Conservation (phyloP, 2,329 filamentous ascomycete species). For the Pseudogymnoascus sp. region DNA sequence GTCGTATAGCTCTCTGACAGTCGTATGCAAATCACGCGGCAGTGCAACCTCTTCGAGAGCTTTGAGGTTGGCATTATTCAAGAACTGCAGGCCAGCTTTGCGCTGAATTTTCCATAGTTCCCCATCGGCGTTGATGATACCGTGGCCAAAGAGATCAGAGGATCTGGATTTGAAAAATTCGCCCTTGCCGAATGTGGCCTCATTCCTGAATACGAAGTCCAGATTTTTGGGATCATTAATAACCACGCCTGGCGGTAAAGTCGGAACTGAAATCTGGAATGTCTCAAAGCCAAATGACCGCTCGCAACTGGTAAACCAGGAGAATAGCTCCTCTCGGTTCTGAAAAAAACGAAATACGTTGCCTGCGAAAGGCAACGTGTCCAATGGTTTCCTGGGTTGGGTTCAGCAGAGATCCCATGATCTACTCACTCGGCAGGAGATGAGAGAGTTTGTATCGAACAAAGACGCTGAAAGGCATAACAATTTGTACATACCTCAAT, state of each 20-base stretch:
- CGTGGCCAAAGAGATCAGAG: conserved; percentile 57
- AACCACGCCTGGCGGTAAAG: conserved; percentile 54
- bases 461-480: not conserved
- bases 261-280: conserved; percentile 55
- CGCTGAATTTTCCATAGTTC: conserved; percentile 56
- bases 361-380: conserved; percentile 43
- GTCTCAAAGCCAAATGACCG: conserved; percentile 51
- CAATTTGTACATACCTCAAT: conserved; percentile 22
- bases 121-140: conserved; percentile 61
- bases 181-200: conserved; percentile 54
- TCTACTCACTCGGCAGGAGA: not conserved
- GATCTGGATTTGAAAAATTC: conserved; percentile 53
- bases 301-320: conserved; percentile 56
- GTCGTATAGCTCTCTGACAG: conserved; percentile 33
- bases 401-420: conserved; percentile 5
- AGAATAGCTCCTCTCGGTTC: conserved; percentile 51
- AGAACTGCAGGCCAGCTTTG: conserved; percentile 53
- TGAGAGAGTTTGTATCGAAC: not conserved
- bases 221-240: conserved; percentile 56
- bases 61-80: conserved; percentile 50
- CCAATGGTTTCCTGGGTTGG: conserved; percentile 24
- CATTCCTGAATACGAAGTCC: conserved; percentile 55
- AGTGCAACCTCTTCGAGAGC: conserved; percentile 51
- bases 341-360: conserved; percentile 57
- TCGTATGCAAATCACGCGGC: conserved; percentile 44